phyloP scores from a whole-genome alignment of 371 early-diverging fungal genomes.

The Lichtheimia ramosa region DNA sequence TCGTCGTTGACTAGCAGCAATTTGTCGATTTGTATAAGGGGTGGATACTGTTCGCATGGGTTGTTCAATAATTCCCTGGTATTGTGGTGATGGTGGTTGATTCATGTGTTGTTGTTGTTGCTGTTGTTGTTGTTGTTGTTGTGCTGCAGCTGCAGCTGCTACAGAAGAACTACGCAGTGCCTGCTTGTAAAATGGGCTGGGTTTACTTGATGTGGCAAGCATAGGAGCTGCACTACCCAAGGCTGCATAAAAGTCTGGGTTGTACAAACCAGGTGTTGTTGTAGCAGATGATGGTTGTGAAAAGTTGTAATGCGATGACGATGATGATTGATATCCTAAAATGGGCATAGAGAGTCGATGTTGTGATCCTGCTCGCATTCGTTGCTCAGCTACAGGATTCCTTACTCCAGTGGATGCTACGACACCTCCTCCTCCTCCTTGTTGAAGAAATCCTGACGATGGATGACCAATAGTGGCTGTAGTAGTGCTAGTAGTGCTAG shows the following conservation, averaged over 20 bases:
- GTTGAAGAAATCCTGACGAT: not conserved
- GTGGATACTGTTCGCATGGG: slow-evolving; percentile 19
- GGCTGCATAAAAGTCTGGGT: not conserved
- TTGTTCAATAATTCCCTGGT: slow-evolving; percentile 4
- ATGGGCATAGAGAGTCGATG: slow-evolving; percentile 35
- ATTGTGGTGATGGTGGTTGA: slow-evolving; percentile 10
- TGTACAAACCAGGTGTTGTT: not conserved
- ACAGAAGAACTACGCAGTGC: slow-evolving; percentile 14
- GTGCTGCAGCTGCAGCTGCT: slow-evolving; percentile 14
- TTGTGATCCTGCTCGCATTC: slow-evolving; percentile 11
- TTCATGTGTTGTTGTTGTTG: slow-evolving; percentile 16
- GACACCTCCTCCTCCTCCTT: not conserved
- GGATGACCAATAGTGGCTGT: not conserved
- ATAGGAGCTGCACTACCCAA: slow-evolving; percentile 1
- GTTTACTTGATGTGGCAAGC: slow-evolving; percentile 6
- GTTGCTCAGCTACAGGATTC: not conserved
- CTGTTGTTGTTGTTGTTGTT: slow-evolving; percentile 14
- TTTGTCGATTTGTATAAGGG: slow-evolving; percentile 7
- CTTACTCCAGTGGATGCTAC: not conserved
- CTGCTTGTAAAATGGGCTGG: slow-evolving; percentile 18
- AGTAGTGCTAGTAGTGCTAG: not conserved
- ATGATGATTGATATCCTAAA: slow-evolving; percentile 9
- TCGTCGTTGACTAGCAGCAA: slow-evolving; percentile 16
- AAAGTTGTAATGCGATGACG: slow-evolving; percentile 3
- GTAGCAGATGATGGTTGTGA: slow-evolving; percentile 16